A percentile compares a stretch with the other conserved stretches of the same genome.
Conservation (phyloP, 768 basidiomycete genomes). For the Saitozyma podzolica region DNA sequence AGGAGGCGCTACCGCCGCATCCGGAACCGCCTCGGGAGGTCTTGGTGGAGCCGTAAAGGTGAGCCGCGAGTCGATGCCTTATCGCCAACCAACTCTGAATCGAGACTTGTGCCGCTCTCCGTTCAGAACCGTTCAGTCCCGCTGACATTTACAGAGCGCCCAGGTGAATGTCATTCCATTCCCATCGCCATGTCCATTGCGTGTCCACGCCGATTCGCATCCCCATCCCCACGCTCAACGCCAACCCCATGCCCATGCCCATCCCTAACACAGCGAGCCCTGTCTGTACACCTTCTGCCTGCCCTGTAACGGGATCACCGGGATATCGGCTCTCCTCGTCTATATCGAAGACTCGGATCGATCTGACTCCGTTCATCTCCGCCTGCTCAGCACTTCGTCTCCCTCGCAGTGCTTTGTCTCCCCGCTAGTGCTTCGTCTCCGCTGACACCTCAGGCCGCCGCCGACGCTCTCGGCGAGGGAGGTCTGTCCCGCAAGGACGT, state of each 20-base stretch:
- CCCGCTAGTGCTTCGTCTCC: neutral
- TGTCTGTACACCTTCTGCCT: neutral
- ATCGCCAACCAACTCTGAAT: too few species aligned
- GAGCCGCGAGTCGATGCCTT: too few species aligned
- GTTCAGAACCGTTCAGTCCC: too few species aligned
- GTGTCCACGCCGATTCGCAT: neutral
- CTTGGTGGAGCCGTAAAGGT: too few species aligned
- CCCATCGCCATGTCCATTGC: neutral
- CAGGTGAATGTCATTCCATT: neutral
- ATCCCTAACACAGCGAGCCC: too few species aligned
- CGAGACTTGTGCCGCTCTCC: too few species aligned
- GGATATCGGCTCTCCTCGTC: neutral
- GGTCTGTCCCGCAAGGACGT: slow-evolving; percentile 24
- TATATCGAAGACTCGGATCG: neutral
- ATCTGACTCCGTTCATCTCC: neutral
- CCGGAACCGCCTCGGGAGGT: too few species aligned
- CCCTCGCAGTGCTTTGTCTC: neutral
- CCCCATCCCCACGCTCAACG: too few species aligned
- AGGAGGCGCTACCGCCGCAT: too few species aligned
- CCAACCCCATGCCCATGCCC: too few species aligned
- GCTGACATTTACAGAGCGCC: neutral
- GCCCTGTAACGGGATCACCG: neutral
- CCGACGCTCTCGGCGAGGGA: slow-evolving; percentile 18
- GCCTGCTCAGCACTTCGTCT: too few species aligned
- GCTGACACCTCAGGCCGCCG: slow-evolving; percentile 23